Base-by-base conservation (phyloP, 106 monocot genomes). In the Acanthochlamys bracteata region DNA sequence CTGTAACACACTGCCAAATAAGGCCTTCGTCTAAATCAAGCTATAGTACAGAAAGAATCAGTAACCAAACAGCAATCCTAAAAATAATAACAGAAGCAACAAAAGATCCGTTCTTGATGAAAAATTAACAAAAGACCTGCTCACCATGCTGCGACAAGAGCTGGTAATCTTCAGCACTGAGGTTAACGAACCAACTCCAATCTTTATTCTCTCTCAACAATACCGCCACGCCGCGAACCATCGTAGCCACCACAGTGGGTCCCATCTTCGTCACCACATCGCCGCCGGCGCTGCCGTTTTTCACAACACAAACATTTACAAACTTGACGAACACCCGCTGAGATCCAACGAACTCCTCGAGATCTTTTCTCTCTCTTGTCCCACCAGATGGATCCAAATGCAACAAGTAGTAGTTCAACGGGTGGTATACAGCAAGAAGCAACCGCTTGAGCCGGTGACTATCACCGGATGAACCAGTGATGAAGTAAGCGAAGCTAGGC, bases 361-460 rank as follows among this genome's bases (percentile, higher is more conserved):
- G 63, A 41, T 63, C 63, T 41, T 4, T 42, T 21, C 74, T 60
- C 72, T 94, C 93, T 14, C 75, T 79, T 14, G 41, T 19, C 66
- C 71, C 54, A 15, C 71, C 71, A 20, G 71, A 61, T n/a, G 62
- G 71, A 72, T 83, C 82, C 70, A 93, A 70, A 46, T 80, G 76
- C 49, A 94, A 59, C 22, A 93, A 40, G 72, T 93, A 93, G 55
- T 52, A 67, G 67, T 93, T 93, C 82, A 72, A 58, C 41, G 89
- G 93, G 54, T 94, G 89, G 77, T 89, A 94, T 14, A 68, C 63
- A 14, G 93, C 89, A 64, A 62, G 66, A 4, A 94, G 75, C 27
- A 86, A 33, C 26, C 93, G 60, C 64, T 63, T 69, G 46, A 89
- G 66, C 15, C 83, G 81, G 16, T 23, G 45, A 23, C 76, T 80